Conservation (phyloP, 345 rosid species). For the Trapa bicornis region DNA sequence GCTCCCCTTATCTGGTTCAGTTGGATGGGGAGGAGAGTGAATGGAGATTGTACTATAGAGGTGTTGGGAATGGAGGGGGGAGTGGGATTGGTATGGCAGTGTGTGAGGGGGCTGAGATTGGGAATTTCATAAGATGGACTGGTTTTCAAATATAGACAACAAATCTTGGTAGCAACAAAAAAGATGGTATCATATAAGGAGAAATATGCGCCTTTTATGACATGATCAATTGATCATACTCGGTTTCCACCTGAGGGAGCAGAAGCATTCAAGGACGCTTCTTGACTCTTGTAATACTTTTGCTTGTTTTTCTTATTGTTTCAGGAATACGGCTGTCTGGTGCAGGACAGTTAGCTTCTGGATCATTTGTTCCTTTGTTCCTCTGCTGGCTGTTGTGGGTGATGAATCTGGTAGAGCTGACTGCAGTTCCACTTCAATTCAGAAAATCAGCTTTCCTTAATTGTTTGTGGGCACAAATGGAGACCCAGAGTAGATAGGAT, state of each 20-base stretch:
- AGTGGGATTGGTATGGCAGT: constrained; percentile 37
- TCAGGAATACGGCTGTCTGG: not conserved
- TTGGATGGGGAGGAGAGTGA: constrained; percentile 24
- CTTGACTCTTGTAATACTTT: not conserved
- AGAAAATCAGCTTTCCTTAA: not conserved
- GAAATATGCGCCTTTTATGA: not conserved
- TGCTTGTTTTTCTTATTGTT: not conserved
- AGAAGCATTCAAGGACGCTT: not conserved
- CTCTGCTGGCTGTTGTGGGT: not conserved
- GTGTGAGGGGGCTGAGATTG: constrained; percentile 18
- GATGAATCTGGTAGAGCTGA: not conserved
- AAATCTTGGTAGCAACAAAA: not conserved
- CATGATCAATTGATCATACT: not conserved
- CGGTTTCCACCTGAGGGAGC: not conserved
- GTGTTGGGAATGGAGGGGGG: constrained; percentile 22
- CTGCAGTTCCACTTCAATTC: not conserved
- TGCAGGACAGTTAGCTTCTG: not conserved
- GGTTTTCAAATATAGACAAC: constrained; percentile 11
- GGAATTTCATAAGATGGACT: constrained; percentile 22
- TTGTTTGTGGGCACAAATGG: not conserved
- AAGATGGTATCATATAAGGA: not conserved
- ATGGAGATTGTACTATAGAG: constrained; percentile 38
- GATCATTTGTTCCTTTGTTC: not conserved
- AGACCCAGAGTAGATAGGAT: not conserved
- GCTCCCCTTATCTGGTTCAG: constrained; percentile 30